phyloP scores from a whole-genome alignment of 2,329 filamentous ascomycete genomes.

The Penicillium sp. region DNA sequence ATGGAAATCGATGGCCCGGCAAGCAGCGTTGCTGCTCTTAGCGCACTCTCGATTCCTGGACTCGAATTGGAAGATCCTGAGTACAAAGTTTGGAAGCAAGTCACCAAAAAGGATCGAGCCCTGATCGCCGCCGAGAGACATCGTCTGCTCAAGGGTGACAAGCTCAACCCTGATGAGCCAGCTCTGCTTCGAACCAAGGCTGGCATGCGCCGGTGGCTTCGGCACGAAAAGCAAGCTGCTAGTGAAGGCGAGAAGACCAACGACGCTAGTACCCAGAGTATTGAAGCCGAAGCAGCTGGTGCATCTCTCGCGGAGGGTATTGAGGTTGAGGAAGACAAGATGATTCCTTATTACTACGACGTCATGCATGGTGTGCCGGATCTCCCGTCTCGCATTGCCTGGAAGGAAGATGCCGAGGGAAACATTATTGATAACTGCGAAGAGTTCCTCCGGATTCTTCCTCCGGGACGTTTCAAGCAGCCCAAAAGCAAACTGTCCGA shows the following conservation, averaged over 20 bases:
- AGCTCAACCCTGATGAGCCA: slow-evolving; percentile 82
- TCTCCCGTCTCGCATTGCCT: slow-evolving; percentile 73
- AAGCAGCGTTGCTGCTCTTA: slow-evolving; percentile 68
- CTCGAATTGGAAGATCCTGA: slow-evolving; percentile 83
- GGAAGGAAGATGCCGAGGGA: slow-evolving; percentile 87
- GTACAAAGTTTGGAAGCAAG: slow-evolving; percentile 98
- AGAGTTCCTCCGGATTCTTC: slow-evolving; percentile 77
- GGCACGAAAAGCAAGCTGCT: slow-evolving; percentile 72
- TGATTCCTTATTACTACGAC: slow-evolving; percentile 94
- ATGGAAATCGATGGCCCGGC: slow-evolving; percentile 80
- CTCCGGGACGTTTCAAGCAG: slow-evolving; percentile 72
- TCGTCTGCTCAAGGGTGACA: slow-evolving; percentile 80
- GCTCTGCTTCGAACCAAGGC: slow-evolving; percentile 82
- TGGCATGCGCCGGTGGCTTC: slow-evolving; percentile 85
- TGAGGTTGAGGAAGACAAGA: slow-evolving; percentile 79
- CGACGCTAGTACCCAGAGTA: slow-evolving; percentile 49
- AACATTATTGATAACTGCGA: slow-evolving; percentile 86
- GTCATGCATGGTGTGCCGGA: slow-evolving; percentile 83
- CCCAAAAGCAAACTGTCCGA: slow-evolving; percentile 72
- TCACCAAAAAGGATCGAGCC: slow-evolving; percentile 94
- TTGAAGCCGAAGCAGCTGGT: slow-evolving; percentile 54
- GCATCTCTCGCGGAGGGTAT: slow-evolving; percentile 95
- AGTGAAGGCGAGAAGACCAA: slow-evolving; percentile 52
- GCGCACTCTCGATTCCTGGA: slow-evolving; percentile 71
- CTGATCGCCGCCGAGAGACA: slow-evolving; percentile 81